Evolutionary conservation across 805 yeast species (phyloP), one percentile per base, ranked within the genome.

Genomic region (Myxozyma nipponensis): DNA sequence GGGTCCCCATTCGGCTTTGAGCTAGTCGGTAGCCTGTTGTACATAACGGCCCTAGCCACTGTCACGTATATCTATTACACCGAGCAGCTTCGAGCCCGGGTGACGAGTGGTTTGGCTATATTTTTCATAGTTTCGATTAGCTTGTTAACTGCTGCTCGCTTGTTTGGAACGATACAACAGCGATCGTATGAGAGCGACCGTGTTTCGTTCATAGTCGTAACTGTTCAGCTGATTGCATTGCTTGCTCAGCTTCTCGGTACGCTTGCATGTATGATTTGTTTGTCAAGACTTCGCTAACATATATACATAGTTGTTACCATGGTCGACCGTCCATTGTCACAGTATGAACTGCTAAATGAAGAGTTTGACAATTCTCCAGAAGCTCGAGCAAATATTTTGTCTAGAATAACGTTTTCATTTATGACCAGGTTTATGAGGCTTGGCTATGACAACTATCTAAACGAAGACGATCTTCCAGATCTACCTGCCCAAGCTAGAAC

Each of bases 331-430:
- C 72, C 75, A 15, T 49, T 47, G 18, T 40, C 64, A n/a, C 63
- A 64, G 23, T 50, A 63, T 19, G 69, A 65, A 44, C 59, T 64
- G 23, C 52, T 72, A 43, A 61, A 69, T 5, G 57, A 52, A 52
- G 68, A 72, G 55, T 50, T 49, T 18, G 64, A 64, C 46, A 54
- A 51, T 34, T 62, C 65, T 41, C 84, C 82, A 0, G 69, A 39
- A 4, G 49, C 42, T 3, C 23, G 63, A 46, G 85, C 88, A 4
- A 82, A 90, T 64, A 71, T 88, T 6, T 79, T 90, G 54, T 84
- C 95, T 1, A 73, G 78, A 44, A 71, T 90, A 47, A 82, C 95
- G 0, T 91, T 91, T 66, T 71, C 82, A 28, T 93, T 98, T 96
- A 86, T 93, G 95, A 81, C 88, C 22, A 79, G 76, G 1, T 71